Evolutionary conservation across 192 early-diverging fungal genomes (phyloP), one percentile per base, ranked within the genome.

Genomic region (Backusella morwellensis): DNA sequence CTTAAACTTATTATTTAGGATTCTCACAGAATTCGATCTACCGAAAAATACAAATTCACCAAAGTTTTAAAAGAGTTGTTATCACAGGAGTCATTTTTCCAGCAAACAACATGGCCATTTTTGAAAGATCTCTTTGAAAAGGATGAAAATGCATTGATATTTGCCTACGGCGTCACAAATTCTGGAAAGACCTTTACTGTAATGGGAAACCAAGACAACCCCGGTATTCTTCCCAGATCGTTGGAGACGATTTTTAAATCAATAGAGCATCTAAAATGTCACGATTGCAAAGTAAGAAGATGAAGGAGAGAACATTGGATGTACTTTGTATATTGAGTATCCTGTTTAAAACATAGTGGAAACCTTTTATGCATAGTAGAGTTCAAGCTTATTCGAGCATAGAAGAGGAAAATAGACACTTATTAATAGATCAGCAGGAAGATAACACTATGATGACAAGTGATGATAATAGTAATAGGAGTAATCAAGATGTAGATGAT

Each of bases 161-260:
- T 94, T 80, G 84, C 91, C 1, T 93, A 93, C 71, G 92, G 93
- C 5, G 86, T 88, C 35, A 92, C 90, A 11, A 91, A 92, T 68
- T 91, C 90, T 32, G 93, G 92, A 66, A 93, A 93, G 72, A 91
- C 92, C 3, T 87, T 90, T 70, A 88, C 91, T 0, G 86, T 92
- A 54, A 87, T 90, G 76, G 91, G 91, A 1, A 86, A 74, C 2
- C 50, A 69, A 29, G 72, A 66, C 4, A 77, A 79, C 8, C 80
- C 86, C 7, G 91, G 92, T 7, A 66, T 93, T 52, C 72, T 93
- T 8, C 89, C 91, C 17, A 80, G 90, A 7, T 80, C 89, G 6
- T 63, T 93, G 21, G 83, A 86, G 73, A 83, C 86, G 0, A 78
- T 93, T 3, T 85, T 92, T 63, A 85, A 88, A 7, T 84, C 87